Evolutionary conservation across 2,329 filamentous ascomycete genomes (phyloP).

Genomic region (Ceratocystis cacaofunesta): DNA sequence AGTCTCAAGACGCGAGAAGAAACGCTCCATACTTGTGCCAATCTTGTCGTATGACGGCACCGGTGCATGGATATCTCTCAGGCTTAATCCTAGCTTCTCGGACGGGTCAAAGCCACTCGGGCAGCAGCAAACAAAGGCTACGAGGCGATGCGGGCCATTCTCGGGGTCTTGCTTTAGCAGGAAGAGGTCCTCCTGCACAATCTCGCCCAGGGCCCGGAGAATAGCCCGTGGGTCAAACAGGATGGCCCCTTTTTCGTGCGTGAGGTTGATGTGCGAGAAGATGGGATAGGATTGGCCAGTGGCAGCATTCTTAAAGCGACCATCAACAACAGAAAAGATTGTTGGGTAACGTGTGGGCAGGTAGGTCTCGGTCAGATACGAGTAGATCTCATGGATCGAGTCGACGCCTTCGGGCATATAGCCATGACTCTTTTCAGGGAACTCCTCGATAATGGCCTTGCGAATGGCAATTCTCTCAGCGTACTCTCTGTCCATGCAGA

Average conservation of each 20-base stretch:
- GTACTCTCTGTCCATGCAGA: constrained; percentile 39
- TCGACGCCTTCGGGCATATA: constrained; percentile 27
- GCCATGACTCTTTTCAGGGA: constrained; percentile 30
- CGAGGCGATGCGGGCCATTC: constrained; percentile 25
- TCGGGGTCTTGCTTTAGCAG: constrained; percentile 28
- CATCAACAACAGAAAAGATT: constrained; percentile 26
- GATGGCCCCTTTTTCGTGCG: constrained; percentile 9
- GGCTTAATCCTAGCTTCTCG: constrained; percentile 33
- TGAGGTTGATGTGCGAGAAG: constrained; percentile 14
- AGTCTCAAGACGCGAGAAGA: constrained; percentile 33
- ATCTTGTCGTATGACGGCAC: constrained; percentile 42
- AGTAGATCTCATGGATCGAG: constrained; percentile 35
- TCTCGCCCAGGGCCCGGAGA: constrained; percentile 32
- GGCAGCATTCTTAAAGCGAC: constrained; percentile 27
- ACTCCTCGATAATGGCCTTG: constrained; percentile 26
- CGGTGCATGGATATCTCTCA: constrained; percentile 36
- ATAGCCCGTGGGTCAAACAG: constrained; percentile 22
- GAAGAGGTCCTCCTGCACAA: constrained; percentile 41
- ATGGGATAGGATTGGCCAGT: constrained; percentile 25
- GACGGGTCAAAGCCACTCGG: constrained; percentile 38
- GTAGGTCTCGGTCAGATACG: constrained; percentile 32
- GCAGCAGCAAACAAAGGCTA: constrained; percentile 38
- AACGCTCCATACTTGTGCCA: constrained; percentile 39
- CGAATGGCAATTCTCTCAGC: constrained; percentile 29
- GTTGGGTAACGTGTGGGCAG: constrained; percentile 35